A percentile compares a stretch with the other conserved stretches of the same genome.
Evolutionary conservation across 2,329 filamentous ascomycete species (phyloP).

Genomic region (Phaeophleospora eucalypticola): DNA sequence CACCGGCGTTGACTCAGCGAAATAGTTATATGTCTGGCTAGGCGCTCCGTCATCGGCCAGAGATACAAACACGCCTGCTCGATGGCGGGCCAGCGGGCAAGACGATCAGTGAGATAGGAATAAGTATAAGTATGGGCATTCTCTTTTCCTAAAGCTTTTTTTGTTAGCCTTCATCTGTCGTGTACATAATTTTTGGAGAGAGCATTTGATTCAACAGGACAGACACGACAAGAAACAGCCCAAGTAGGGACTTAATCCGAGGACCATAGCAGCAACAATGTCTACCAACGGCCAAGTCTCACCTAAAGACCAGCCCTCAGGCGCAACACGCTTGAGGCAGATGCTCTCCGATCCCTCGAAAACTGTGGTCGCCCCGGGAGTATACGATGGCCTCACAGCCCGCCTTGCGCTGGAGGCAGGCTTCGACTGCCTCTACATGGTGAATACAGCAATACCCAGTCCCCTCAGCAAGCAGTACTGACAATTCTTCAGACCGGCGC

Average conservation of each 20-base stretch:
- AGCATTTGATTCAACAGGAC: conserved; percentile 2
- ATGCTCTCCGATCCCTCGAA: conserved; percentile 30
- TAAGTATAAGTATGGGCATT: conserved; percentile 8
- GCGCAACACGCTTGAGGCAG: conserved; percentile 26
- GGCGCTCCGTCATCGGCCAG: conserved; percentile 9
- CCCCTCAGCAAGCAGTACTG: conserved; percentile 13
- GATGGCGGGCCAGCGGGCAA: neutral
- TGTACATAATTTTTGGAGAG: conserved; percentile 4
- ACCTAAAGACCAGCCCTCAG: conserved; percentile 15
- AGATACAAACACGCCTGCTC: conserved; percentile 4
- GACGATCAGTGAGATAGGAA: neutral
- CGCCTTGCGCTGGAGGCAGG: conserved; percentile 60
- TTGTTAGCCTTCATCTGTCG: conserved; percentile 1
- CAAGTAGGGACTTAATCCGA: too few species aligned
- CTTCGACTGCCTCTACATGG: conserved; percentile 66
- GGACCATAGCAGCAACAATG: conserved; percentile 1
- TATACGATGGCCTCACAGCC: conserved; percentile 65
- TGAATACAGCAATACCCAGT: conserved; percentile 28
- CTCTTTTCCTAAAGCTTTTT: conserved; percentile 1
- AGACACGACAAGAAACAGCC: neutral
- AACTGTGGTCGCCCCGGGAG: conserved; percentile 57
- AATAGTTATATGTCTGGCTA: neutral
- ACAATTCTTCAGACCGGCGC: conserved; percentile 52
- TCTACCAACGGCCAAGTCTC: conserved; percentile 24
- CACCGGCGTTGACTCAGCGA: neutral